phyloP scores from a whole-genome alignment of 805 yeast genomes.

The Yarrowia porcina region DNA sequence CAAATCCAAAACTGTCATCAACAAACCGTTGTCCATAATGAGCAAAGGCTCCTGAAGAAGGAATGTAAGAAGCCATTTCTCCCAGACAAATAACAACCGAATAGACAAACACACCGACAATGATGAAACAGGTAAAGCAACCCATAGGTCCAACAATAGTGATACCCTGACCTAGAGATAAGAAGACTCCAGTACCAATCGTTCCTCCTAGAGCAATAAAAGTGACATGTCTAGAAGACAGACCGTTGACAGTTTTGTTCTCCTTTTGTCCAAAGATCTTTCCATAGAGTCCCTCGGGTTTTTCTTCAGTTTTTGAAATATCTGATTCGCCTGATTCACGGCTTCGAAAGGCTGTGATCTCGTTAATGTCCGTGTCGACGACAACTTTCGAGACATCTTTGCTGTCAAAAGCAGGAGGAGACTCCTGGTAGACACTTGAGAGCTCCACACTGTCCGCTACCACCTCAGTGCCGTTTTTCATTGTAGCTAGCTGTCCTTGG shows the following conservation, averaged over 20 bases:
- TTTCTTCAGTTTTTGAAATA: background rate
- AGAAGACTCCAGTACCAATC: conserved; percentile 65
- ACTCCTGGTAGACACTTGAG: background rate
- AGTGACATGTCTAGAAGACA: conserved; percentile 60
- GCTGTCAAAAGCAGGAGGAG: background rate
- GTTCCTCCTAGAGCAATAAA: conserved; percentile 75
- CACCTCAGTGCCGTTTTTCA: background rate
- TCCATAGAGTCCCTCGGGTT: background rate
- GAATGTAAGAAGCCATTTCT: conserved; percentile 52
- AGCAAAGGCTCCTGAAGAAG: conserved; percentile 64
- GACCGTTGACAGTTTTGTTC: background rate
- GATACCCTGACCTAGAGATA: conserved; percentile 36
- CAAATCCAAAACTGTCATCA: conserved; percentile 58
- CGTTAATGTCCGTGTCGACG: background rate
- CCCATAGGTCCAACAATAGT: conserved; percentile 37
- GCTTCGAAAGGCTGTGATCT: background rate
- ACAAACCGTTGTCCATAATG: conserved; percentile 59
- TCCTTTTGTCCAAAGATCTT: conserved; percentile 12
- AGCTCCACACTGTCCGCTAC: background rate
- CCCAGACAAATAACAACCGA: conserved; percentile 56
- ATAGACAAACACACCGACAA: conserved; percentile 40
- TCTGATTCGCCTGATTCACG: conserved; percentile 8
- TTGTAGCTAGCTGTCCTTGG: background rate
- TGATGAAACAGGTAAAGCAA: conserved; percentile 38
- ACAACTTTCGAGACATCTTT: background rate